Evolutionary conservation across 768 basidiomycete species (phyloP).

Genomic region (Serendipita sp.): DNA sequence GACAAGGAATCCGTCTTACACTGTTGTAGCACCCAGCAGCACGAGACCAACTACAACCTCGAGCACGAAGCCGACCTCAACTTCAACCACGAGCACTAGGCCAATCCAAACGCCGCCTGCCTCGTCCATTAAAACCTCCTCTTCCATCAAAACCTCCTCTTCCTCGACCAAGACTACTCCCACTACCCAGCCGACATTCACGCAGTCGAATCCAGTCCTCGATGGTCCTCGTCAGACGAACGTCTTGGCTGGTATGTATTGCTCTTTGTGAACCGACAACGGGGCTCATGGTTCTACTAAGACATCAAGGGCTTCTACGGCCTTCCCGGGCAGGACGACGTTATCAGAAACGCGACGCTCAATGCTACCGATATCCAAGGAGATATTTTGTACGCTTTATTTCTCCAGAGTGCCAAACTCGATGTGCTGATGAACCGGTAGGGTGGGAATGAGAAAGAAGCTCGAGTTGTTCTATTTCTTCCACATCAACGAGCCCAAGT

Average conservation of each 20-base stretch:
- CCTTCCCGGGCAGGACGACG: neutral
- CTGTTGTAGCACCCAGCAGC: neutral
- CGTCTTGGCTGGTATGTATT: conserved; percentile 2
- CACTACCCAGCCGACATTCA: neutral
- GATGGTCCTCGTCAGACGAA: neutral
- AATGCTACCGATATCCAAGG: conserved; percentile 12
- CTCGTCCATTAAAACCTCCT: neutral
- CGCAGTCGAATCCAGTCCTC: neutral
- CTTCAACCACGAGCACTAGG: neutral
- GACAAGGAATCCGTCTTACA: neutral
- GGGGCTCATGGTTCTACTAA: neutral
- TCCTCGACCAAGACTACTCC: neutral
- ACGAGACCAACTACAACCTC: neutral
- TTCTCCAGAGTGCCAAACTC: neutral
- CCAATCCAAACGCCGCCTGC: neutral
- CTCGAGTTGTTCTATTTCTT: conserved; percentile 38
- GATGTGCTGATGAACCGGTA: conserved; percentile 13
- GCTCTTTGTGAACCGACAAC: neutral
- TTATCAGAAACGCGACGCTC: neutral
- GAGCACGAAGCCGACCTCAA: neutral
- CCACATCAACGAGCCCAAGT: conserved; percentile 28
- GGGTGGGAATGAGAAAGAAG: conserved; percentile 41
- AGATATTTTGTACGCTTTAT: conserved; percentile 11
- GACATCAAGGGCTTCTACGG: neutral
- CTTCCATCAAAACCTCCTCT: neutral